These are phyloP conservation scores for Rhizopogon salebrosus DNA, from an alignment of 768 basidiomycete genomes.

Conservation along the genomic window DNA sequence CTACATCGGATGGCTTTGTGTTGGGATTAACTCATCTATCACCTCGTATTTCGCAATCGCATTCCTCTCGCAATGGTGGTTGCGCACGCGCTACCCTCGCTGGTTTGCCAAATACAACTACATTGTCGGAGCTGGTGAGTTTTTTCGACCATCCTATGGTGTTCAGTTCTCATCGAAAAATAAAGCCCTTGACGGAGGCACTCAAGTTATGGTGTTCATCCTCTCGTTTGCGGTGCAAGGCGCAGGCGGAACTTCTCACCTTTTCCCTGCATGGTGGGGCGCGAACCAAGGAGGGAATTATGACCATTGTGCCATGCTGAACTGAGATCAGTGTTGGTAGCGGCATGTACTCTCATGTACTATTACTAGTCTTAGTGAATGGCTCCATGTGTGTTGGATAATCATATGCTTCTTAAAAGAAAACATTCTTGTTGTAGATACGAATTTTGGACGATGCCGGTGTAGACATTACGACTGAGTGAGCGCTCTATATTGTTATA, in stretches of 20 bases:
- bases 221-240: constrained; percentile 48
- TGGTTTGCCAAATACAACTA: constrained; percentile 37
- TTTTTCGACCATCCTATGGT: not conserved
- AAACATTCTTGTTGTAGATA: too few species aligned
- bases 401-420: too few species aligned
- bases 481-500: too few species aligned
- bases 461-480: too few species aligned
- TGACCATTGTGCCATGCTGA: constrained; percentile 1
- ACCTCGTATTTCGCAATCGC: constrained; percentile 15
- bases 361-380: too few species aligned
- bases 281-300: constrained; percentile 41
- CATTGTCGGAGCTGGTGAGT: constrained; percentile 36
- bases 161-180: not conserved
- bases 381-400: too few species aligned
- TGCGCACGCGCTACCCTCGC: constrained; percentile 29
- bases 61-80: constrained; percentile 34
- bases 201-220: constrained; percentile 52
- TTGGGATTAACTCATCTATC: constrained; percentile 24
- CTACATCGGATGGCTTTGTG: constrained; percentile 12
- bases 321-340: too few species aligned
- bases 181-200: constrained; percentile 32
- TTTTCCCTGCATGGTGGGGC: constrained; percentile 50
- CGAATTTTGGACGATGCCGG: too few species aligned
- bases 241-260: constrained; percentile 39
- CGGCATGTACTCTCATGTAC: too few species aligned